Evolutionary conservation across 495 filamentous ascomycete species (phyloP).

Genomic region (Lophiostoma macrostomum): DNA sequence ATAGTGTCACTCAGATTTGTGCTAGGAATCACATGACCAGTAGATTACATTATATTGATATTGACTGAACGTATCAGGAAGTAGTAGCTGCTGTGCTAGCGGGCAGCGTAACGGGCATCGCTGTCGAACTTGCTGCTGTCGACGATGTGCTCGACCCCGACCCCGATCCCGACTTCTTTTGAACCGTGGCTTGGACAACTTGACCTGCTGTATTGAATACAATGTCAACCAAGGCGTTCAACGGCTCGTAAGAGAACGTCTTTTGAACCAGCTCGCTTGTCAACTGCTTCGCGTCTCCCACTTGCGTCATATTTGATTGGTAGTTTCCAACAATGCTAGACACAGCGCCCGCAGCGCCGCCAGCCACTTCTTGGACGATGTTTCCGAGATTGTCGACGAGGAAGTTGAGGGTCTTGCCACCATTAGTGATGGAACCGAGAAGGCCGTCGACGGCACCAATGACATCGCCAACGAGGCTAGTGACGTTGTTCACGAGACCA

Average conservation of each 20-base stretch:
- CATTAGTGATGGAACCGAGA: constrained; percentile 52
- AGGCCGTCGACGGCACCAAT: constrained; percentile 55
- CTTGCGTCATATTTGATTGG: constrained; percentile 56
- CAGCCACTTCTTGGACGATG: constrained; percentile 54
- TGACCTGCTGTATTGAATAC: constrained; percentile 54
- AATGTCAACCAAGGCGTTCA: constrained; percentile 57
- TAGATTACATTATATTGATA: constrained; percentile 13
- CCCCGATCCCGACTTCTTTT: constrained; percentile 34
- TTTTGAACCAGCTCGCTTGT: constrained; percentile 52
- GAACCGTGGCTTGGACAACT: constrained; percentile 55
- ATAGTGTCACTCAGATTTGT: neutral
- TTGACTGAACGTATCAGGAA: neutral
- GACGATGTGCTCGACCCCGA: constrained; percentile 3
- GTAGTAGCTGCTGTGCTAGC: constrained; percentile 5
- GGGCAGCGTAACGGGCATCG: constrained; percentile 22
- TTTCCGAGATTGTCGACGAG: constrained; percentile 59
- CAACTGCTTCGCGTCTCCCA: constrained; percentile 45
- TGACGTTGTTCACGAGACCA: constrained; percentile 52
- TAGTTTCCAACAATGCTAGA: constrained; percentile 55
- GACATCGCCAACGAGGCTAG: constrained; percentile 47
- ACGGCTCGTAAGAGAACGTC: constrained; percentile 50
- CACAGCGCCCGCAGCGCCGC: constrained; percentile 39
- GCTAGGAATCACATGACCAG: neutral
- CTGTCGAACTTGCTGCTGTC: neutral
- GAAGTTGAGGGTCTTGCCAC: constrained; percentile 51